These are phyloP conservation scores for Lactifluus piperatus DNA, from an alignment of 768 basidiomycete species.

Conservation along the genomic window DNA sequence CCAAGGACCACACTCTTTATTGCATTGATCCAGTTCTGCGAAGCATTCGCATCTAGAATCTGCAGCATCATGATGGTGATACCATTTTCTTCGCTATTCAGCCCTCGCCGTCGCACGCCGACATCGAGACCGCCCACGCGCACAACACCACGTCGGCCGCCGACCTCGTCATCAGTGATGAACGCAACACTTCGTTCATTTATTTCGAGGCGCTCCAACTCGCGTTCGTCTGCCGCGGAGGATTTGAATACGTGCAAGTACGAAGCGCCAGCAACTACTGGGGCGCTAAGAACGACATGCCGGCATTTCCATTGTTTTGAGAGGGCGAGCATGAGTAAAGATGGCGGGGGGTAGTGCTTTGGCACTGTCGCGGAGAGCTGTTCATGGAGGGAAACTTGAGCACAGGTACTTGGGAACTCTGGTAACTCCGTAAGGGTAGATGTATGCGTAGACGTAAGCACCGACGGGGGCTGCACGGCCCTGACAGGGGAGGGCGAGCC, in stretches of 20 bases:
- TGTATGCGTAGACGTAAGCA: constrained; percentile 9
- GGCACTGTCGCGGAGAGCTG: constrained; percentile 47
- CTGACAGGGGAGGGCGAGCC: background rate
- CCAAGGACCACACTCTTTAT: constrained; percentile 67
- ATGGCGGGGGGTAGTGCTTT: constrained; percentile 58
- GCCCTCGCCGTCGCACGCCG: constrained; percentile 32
- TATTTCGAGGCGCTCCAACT: constrained; percentile 68
- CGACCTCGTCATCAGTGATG: constrained; percentile 49
- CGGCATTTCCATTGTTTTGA: constrained; percentile 66
- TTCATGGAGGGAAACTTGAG: constrained; percentile 42
- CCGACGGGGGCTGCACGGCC: background rate
- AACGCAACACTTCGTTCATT: constrained; percentile 71
- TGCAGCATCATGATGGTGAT: constrained; percentile 65
- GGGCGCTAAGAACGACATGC: constrained; percentile 44
- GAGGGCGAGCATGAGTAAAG: constrained; percentile 63
- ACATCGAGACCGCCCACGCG: constrained; percentile 61
- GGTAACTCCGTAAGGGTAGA: constrained; percentile 32
- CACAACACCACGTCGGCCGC: constrained; percentile 44
- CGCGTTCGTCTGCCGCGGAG: constrained; percentile 47
- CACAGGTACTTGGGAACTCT: constrained; percentile 51
- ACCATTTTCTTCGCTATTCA: constrained; percentile 37
- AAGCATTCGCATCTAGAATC: constrained; percentile 48
- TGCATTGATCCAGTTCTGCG: constrained; percentile 66
- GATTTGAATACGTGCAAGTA: constrained; percentile 73
- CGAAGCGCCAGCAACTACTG: constrained; percentile 32